phyloP scores from a whole-genome alignment of 331 rosid genomes.

The Spiraea crenata region DNA sequence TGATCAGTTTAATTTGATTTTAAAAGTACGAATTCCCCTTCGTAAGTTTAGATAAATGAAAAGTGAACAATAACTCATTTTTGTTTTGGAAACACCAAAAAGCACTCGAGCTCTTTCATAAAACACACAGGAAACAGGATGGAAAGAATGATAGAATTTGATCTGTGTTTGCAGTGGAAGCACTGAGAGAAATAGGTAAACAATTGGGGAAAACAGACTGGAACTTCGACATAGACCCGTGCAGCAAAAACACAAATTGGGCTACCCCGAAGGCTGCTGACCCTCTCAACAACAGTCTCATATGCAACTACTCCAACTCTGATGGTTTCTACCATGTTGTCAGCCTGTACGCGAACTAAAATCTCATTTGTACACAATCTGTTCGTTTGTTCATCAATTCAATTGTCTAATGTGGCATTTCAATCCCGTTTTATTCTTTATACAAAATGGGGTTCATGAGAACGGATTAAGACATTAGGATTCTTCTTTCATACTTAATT shows the following conservation, averaged over 20 bases:
- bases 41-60: no score
- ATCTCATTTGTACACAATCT: background rate
- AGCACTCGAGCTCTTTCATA: background rate
- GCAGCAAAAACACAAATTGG: conserved; percentile 29
- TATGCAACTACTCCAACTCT: conserved; percentile 28
- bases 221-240: conserved; percentile 27
- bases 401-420: background rate
- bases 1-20: no score
- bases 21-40: no score
- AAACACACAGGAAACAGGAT: background rate
- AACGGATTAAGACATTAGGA: no score
- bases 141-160: background rate
- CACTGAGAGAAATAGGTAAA: conserved; percentile 18
- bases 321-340: conserved; percentile 28
- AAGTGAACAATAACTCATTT: no score
- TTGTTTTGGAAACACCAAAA: no score
- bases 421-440: background rate
- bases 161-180: conserved; percentile 24
- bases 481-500: no score
- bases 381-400: background rate
- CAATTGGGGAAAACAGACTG: conserved; percentile 29
- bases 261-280: background rate
- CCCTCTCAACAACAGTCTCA: conserved; percentile 16
- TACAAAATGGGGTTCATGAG: no score
- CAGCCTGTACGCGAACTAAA: background rate